Evolutionary conservation across 805 yeast species (phyloP).

Genomic region (Candida tallmaniae): DNA sequence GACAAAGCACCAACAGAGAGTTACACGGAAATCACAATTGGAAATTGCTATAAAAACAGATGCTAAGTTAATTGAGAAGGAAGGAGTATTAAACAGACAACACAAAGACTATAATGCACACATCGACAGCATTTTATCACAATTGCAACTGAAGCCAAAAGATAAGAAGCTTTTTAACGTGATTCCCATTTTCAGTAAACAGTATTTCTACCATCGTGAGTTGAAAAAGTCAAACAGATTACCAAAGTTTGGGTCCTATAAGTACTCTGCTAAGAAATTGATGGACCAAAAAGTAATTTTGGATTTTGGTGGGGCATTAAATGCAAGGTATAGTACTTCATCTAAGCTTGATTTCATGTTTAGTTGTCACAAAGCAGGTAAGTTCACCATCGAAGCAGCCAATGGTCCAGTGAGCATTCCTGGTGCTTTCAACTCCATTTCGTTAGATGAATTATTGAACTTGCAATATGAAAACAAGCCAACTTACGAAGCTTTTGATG

Average conservation of each 20-base stretch:
- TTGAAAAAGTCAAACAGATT: constrained; percentile 60
- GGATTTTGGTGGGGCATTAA: constrained; percentile 52
- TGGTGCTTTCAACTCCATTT: constrained; percentile 51
- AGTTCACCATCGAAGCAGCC: constrained; percentile 70
- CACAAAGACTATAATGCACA: constrained; percentile 45
- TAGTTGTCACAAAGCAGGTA: constrained; percentile 69
- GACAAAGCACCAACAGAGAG: constrained; percentile 42
- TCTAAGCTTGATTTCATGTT: constrained; percentile 72
- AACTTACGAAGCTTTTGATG: constrained; percentile 56
- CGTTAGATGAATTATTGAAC: constrained; percentile 67
- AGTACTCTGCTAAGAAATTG: constrained; percentile 70
- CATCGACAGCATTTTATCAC: constrained; percentile 39
- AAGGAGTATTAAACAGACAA: constrained; percentile 40
- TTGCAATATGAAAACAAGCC: constrained; percentile 67
- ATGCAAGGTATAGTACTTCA: constrained; percentile 37
- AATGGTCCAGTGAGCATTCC: constrained; percentile 66
- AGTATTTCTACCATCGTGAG: constrained; percentile 70
- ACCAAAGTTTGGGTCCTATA: constrained; percentile 73
- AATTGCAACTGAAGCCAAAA: constrained; percentile 41
- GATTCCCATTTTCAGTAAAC: constrained; percentile 60
- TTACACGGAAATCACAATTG: constrained; percentile 37
- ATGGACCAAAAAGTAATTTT: constrained; percentile 66
- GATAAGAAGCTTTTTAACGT: constrained; percentile 46
- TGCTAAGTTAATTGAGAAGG: constrained; percentile 41
- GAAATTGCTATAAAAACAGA: constrained; percentile 39